Percentiles rank a stretch among this genome's conserved stretches.
Evolutionary conservation across 1,284 basidiomycete genomes (phyloP).

Genomic region (Coriolopsis trogii): DNA sequence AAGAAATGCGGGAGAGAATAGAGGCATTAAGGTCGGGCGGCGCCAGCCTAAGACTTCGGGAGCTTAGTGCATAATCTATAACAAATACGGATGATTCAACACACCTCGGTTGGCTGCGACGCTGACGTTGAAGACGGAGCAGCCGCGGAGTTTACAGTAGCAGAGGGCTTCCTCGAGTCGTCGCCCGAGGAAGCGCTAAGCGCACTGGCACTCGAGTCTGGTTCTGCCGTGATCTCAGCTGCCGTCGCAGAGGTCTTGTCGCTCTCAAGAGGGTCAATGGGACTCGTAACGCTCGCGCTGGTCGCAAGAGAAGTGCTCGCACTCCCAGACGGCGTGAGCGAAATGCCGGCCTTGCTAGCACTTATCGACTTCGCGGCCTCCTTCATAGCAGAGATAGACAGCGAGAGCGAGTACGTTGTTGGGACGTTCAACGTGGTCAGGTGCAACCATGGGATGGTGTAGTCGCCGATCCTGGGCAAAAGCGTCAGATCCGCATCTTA

Average conservation of each 20-base stretch:
- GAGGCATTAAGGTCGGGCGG: no score
- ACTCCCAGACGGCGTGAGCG: neutral
- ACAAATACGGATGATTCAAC: neutral
- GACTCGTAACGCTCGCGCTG: neutral
- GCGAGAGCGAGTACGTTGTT: constrained; percentile 10
- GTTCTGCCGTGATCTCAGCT: neutral
- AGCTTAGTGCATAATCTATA: no score
- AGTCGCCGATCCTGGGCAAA: constrained; percentile 13
- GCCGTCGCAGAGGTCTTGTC: neutral
- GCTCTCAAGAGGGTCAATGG: neutral
- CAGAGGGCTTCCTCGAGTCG: neutral
- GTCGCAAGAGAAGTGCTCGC: neutral
- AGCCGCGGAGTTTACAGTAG: neutral
- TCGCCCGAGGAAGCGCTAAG: neutral
- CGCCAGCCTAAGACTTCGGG: no score
- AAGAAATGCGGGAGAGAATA: no score
- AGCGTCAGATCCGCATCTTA: neutral
- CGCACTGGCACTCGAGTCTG: neutral
- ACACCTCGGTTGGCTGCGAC: no score
- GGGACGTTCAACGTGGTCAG: constrained; percentile 14
- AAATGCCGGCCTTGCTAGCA: constrained; percentile 11
- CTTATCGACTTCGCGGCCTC: constrained; percentile 10
- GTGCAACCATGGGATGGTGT: constrained; percentile 23
- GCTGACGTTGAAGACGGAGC: neutral
- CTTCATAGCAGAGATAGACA: constrained; percentile 18